Base-by-base conservation (phyloP, 2,329 filamentous ascomycete genomes). In the Colletotrichum cordylinicola region DNA sequence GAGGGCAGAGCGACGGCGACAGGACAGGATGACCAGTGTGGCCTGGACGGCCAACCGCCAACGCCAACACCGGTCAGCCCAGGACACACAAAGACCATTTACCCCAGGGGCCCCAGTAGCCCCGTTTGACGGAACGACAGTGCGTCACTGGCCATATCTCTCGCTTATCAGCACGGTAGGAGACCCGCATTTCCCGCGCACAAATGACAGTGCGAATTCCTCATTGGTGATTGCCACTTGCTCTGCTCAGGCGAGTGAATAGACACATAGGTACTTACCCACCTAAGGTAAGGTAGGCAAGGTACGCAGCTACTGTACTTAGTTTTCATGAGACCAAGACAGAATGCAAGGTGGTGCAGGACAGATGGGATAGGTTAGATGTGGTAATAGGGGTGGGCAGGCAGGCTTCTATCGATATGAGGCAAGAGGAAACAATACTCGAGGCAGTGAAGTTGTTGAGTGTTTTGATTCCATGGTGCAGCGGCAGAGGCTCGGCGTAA, bases 111-210 rank as follows among this genome's bases (percentile, higher is more conserved):
- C 70, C 65, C 65, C 39, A 43, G 39, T n/a, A 61, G 37, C 55
- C 21, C 65, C 37, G 24, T 69, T 73, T 65, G 35, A 58, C 60
- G 31, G 66, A 35, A 37, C 43, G 43, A 70, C 60, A 64, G 71
- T 71, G 67, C 67, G 60, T 71, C 35, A 33, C 6, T 10, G 21
- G 27, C 27, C 13, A 48, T 33, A 60, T 43, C 29, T 10, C 72
- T 74, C 72, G 72, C 72, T 74, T 74, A 66, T 71, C 72, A 74
- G 48, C 67, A 74, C 67, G 35, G 58, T 71, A 74, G 31, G 16
- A 15, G 72, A 58, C 72, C 67, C 72, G 68, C 67, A 52, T 48
- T 74, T 56, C n/a, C 29, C 60, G 35, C 72, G 35, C 72, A 74
- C 72, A 71, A 74, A 70, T 60, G 60, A 74, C 72, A 71, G 72